Conservation (phyloP, 257 asterid genomes). For the Solanum gracilifrons region DNA sequence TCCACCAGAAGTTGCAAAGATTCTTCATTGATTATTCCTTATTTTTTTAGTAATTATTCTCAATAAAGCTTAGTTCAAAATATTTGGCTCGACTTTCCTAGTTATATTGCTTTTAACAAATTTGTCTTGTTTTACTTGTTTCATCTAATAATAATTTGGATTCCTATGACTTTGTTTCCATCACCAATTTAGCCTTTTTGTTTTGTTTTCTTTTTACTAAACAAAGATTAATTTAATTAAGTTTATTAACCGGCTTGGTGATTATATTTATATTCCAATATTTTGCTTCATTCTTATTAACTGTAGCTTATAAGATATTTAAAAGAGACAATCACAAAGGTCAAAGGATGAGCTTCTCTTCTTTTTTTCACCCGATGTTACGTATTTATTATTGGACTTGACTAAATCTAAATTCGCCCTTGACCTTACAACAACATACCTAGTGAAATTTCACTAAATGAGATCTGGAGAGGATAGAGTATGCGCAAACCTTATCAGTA, state of each 20-base stretch:
- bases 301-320: not conserved
- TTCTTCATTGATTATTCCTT: not conserved
- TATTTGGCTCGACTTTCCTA: not conserved
- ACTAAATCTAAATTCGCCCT: not conserved
- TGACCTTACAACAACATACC: not conserved
- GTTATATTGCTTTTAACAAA: not conserved
- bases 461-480: no score
- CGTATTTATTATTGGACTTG: not conserved
- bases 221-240: not conserved
- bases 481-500: rapidly evolving
- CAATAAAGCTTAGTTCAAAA: not conserved
- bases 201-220: not conserved
- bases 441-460: no score
- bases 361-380: not conserved
- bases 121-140: conserved; percentile 16
- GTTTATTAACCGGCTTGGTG: not conserved
- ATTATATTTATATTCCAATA: not conserved
- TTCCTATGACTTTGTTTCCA: conserved; percentile 4
- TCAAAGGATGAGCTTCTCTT: not conserved
- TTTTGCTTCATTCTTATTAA: not conserved
- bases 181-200: not conserved
- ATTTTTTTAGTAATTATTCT: no score
- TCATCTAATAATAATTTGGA: not conserved
- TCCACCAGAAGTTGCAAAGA: not conserved
- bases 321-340: not conserved